A percentile compares a stretch with the other conserved stretches of the same genome.
Conservation (phyloP, 768 basidiomycete genomes). For the Tricholoma terreum region DNA sequence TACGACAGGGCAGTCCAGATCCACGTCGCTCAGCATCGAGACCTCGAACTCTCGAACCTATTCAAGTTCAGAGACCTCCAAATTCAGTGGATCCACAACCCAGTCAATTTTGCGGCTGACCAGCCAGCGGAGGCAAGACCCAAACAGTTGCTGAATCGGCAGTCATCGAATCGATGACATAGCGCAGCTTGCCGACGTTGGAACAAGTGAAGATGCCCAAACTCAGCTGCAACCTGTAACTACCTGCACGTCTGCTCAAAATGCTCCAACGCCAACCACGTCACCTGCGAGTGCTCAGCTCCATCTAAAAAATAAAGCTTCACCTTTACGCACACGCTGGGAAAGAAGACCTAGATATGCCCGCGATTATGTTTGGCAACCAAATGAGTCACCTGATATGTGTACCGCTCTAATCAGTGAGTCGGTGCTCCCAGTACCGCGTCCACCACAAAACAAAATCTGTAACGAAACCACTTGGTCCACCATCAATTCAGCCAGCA, state of each 20-base stretch:
- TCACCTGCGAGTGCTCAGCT: neutral
- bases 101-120: neutral
- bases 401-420: neutral
- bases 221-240: slow-evolving; percentile 8
- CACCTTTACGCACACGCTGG: neutral
- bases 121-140: too few relatives aligned
- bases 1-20: slow-evolving; percentile 22
- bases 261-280: slow-evolving; percentile 9
- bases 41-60: slow-evolving; percentile 14
- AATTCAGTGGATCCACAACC: slow-evolving; percentile 12
- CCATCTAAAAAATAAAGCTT: neutral
- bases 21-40: slow-evolving; percentile 1
- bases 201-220: slow-evolving; percentile 15
- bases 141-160: too few relatives aligned
- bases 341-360: neutral
- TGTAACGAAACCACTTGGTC: neutral
- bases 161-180: too few relatives aligned
- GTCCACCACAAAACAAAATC: neutral
- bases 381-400: neutral
- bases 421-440: neutral
- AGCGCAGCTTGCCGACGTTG: slow-evolving; percentile 11
- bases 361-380: neutral
- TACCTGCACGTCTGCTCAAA: slow-evolving; percentile 16
- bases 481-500: neutral
- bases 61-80: slow-evolving; percentile 12